A percentile compares a stretch with the other conserved stretches of the same genome.
phyloP scores from a whole-genome alignment of 768 basidiomycete species.

The Termitomyces sp. region DNA sequence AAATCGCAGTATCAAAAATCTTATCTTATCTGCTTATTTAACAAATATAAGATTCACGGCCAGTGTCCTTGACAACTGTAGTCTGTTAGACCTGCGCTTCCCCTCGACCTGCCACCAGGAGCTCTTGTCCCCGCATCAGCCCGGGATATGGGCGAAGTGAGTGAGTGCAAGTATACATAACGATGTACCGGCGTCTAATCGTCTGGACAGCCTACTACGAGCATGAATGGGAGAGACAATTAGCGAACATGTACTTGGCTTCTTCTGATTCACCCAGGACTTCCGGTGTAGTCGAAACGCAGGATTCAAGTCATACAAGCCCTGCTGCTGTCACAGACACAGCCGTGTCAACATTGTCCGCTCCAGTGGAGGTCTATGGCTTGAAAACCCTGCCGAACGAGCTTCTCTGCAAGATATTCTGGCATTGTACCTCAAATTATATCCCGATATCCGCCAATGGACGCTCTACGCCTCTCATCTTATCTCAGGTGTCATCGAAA shows the following conservation, averaged over 20 bases:
- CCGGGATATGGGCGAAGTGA: constrained; percentile 4
- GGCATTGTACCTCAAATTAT: neutral
- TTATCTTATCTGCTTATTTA: constrained; percentile 1
- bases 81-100: neutral
- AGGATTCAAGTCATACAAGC: neutral
- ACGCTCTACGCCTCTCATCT: neutral
- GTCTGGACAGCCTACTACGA: neutral
- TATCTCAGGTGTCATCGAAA: constrained; percentile 6
- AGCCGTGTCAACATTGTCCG: neutral
- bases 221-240: constrained; percentile 5
- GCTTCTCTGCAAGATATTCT: constrained; percentile 10
- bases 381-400: constrained; percentile 4
- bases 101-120: neutral
- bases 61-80: neutral
- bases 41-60: neutral
- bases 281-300: neutral
- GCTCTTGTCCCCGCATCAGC: neutral
- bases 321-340: neutral
- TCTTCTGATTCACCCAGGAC: neutral
- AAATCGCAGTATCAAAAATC: neutral
- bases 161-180: neutral
- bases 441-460: neutral
- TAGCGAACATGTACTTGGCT: neutral
- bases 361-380: neutral
- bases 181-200: neutral